These are phyloP conservation scores for Nyssa sinensis DNA, from an alignment of 148 eudicot species.

Conservation along the genomic window DNA sequence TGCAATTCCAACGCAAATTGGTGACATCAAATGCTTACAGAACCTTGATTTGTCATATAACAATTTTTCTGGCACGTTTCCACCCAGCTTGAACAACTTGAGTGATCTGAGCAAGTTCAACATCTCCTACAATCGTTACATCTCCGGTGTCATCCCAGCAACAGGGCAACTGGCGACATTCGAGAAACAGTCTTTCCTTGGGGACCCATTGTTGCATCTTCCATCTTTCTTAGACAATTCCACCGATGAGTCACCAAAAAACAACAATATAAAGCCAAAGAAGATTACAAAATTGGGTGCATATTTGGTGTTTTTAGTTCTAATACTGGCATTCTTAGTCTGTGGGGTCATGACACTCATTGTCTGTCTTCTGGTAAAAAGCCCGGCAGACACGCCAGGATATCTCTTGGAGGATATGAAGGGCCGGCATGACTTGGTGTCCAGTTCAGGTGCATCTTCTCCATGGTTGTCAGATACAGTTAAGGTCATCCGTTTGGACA, in stretches of 20 bases:
- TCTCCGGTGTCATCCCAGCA: conserved; percentile 67
- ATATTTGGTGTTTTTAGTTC: conserved; percentile 40
- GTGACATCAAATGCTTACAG: conserved; percentile 63
- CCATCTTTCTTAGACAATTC: conserved; percentile 51
- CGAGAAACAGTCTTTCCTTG: conserved; percentile 68
- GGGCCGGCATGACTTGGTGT: conserved; percentile 22
- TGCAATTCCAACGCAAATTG: conserved; percentile 53
- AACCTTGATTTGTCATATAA: conserved; percentile 81
- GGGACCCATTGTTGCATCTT: conserved; percentile 60
- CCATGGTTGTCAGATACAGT: conserved; percentile 59
- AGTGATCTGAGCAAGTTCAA: conserved; percentile 74
- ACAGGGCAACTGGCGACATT: conserved; percentile 85
- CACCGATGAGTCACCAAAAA: conserved; percentile 9
- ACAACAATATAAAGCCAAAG: neutral
- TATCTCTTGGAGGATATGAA: conserved; percentile 33
- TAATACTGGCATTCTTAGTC: conserved; percentile 48
- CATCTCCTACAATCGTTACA: conserved; percentile 71
- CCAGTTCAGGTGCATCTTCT: conserved; percentile 61
- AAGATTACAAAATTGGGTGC: conserved; percentile 26
- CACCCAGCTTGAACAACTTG: conserved; percentile 55
- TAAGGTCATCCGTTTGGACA: conserved; percentile 74
- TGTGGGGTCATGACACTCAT: conserved; percentile 50
- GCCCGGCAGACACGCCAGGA: conserved; percentile 27
- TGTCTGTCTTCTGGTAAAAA: conserved; percentile 34
- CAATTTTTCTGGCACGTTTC: conserved; percentile 86